Conservation (phyloP, 2,329 filamentous ascomycete genomes). For the Penicillium sp. region DNA sequence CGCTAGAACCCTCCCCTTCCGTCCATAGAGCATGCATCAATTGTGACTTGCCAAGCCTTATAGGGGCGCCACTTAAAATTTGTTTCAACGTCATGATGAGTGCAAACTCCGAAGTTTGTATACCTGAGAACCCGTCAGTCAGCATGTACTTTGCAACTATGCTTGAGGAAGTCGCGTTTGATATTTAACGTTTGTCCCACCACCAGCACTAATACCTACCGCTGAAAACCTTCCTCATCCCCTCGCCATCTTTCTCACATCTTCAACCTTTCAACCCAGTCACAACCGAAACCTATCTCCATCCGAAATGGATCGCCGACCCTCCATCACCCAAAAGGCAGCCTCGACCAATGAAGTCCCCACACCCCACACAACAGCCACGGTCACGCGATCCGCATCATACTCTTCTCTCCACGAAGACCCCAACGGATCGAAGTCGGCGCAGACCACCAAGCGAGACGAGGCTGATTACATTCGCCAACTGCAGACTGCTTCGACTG, state of each 20-base stretch:
- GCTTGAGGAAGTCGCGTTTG: neutral
- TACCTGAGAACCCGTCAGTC: neutral
- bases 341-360: conserved; percentile 5
- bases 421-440: neutral
- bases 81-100: conserved; percentile 1
- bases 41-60: neutral
- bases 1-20: neutral
- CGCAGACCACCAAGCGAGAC: neutral
- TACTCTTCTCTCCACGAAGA: neutral
- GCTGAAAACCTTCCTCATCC: neutral
- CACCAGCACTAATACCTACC: neutral
- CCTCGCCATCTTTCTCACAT: neutral
- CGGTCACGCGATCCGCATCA: neutral
- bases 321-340: neutral
- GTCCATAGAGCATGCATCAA: neutral
- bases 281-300: neutral
- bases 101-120: neutral
- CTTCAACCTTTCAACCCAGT: neutral
- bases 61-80: neutral
- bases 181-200: neutral
- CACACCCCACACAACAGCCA: neutral
- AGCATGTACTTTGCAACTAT: neutral
- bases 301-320: neutral
- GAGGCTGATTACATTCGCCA: neutral
- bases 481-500: neutral